Base-by-base conservation (phyloP, 2,329 filamentous ascomycete species). In the Bipolaris gigantea region DNA sequence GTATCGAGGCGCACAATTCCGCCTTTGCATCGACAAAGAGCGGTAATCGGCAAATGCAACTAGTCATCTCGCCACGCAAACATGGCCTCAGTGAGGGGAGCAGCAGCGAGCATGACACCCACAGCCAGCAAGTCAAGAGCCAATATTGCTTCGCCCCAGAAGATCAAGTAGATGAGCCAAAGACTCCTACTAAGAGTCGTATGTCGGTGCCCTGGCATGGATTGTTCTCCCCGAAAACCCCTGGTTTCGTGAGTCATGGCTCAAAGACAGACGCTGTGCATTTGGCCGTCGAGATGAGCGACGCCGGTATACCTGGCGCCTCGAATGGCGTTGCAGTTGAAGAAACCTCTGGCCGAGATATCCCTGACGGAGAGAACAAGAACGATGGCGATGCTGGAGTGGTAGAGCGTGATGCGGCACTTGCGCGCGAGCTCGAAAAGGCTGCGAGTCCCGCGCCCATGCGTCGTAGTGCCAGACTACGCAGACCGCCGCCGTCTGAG, bases 191-290 rank as follows among this genome's bases (percentile, higher is more conserved):
- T 1, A 32, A 18, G 35, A 41, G 43, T 19, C 48, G 39, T 7
- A 8, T 23, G 1, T n/a, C 19, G 10, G 8, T 18, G 4, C 32
- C 41, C 13, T 61, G 53, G 51, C 52, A 59, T 13, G 59, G 59
- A 0, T 15, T 64, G 2, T 52, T 39, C 0, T 64, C 61, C 0
- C 61, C 61, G 0, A 16, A 53, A 1, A 64, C 57, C 1, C 53
- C 55, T 1, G 30, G 35, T 5, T 16, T 41, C 33, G 4, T 5
- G 1, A 13, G 19, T n/a, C 13, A 16, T n/a, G 13, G 8, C n/a
- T 38, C 34, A 5, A 9, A 27, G 15, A n/a, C 21, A 5, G 34
- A 21, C 25, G 18, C 45, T 21, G 25, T 3, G 7, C n/a, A 23
- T 27, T 39, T 25, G 8, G 25, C 19, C 27, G 30, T 41, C 13